phyloP scores from a whole-genome alignment of 2,329 filamentous ascomycete genomes.

The Pseudocercospora eumusae region DNA sequence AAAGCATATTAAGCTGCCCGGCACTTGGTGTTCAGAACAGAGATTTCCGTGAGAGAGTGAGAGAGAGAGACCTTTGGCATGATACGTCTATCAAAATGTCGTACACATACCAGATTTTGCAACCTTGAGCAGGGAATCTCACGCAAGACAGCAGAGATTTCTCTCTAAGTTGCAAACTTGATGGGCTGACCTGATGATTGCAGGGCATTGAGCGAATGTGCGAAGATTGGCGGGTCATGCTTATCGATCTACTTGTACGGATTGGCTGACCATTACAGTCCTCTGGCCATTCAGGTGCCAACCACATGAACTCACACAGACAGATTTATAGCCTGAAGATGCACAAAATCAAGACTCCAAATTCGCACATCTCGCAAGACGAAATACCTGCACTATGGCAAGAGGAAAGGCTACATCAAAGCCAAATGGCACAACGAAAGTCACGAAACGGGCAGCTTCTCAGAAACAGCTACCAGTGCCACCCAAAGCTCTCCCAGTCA shows the following conservation, averaged over 20 bases:
- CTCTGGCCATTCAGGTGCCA: conserved; percentile 19
- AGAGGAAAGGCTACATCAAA: conserved; percentile 23
- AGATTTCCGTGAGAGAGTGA: too few species aligned
- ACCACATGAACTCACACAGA: conserved; percentile 11
- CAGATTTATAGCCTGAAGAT: conserved; percentile 3
- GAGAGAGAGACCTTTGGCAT: too few species aligned
- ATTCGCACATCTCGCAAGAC: neutral
- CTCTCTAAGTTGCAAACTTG: neutral
- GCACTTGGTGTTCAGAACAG: neutral
- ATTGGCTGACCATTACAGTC: conserved; percentile 24
- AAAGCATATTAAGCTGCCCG: neutral
- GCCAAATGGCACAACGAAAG: conserved; percentile 16
- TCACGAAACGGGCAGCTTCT: conserved; percentile 12
- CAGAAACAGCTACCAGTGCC: conserved; percentile 14
- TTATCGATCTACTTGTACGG: conserved; percentile 4
- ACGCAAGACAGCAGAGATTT: neutral
- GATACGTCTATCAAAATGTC: neutral
- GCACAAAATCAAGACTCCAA: neutral
- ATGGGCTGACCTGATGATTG: neutral
- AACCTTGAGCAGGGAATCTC: neutral
- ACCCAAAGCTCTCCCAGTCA: conserved; percentile 55
- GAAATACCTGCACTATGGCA: conserved; percentile 19
- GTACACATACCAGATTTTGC: neutral
- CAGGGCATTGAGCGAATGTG: neutral
- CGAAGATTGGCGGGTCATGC: conserved; percentile 1